These are phyloP conservation scores for Trichoderma reesei DNA, from an alignment of 495 filamentous ascomycete species.

Conservation along the genomic window DNA sequence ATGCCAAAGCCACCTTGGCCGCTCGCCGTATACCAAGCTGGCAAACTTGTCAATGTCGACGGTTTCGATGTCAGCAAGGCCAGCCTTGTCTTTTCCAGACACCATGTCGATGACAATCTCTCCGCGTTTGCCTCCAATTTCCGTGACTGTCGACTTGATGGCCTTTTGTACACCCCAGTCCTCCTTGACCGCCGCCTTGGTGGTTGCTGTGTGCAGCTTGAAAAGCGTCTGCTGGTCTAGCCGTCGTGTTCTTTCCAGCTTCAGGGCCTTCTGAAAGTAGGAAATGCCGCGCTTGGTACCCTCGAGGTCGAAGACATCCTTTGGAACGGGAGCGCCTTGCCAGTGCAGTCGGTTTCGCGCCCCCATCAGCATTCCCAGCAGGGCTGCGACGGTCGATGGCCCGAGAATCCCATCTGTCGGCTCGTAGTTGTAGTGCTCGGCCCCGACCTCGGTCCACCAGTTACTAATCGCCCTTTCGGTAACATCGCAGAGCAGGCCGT, in stretches of 20 bases:
- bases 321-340: conserved; percentile 68
- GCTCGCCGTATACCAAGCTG: conserved; percentile 63
- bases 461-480: conserved; percentile 85
- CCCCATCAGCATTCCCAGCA: conserved; percentile 81
- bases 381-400: conserved; percentile 80
- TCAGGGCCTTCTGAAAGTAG: conserved; percentile 82
- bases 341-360: conserved; percentile 80
- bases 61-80: conserved; percentile 87
- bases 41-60: conserved; percentile 78
- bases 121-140: conserved; percentile 89
- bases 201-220: conserved; percentile 67
- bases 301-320: conserved; percentile 85
- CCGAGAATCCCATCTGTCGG: conserved; percentile 87
- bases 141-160: conserved; percentile 89
- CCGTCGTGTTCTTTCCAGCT: conserved; percentile 63
- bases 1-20: conserved; percentile 87
- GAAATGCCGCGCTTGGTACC: conserved; percentile 72
- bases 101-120: conserved; percentile 93
- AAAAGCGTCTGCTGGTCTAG: conserved; percentile 78
- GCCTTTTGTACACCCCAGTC: conserved; percentile 72
- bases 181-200: conserved; percentile 77
- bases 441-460: conserved; percentile 94
- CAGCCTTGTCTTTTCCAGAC: conserved; percentile 74
- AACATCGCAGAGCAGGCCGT: conserved; percentile 85
- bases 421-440: conserved; percentile 81